A percentile compares a stretch with the other conserved stretches of the same genome.
Conservation (phyloP, 495 filamentous ascomycete genomes). For the Hypoxylon lienhwacheense region DNA sequence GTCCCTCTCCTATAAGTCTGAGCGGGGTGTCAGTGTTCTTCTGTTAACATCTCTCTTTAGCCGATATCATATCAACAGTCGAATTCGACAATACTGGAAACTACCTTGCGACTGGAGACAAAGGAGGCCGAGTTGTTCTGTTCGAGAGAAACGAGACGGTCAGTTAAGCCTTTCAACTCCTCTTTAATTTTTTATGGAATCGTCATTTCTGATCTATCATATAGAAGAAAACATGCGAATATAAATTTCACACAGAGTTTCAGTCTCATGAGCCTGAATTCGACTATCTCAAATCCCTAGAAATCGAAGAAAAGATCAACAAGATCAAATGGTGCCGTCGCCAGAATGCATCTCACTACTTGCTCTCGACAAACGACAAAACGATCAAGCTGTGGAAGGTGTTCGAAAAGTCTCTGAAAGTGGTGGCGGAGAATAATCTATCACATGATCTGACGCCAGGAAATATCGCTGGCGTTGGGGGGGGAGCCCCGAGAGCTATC, state of each 20-base stretch:
- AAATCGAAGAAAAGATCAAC: conserved; percentile 99
- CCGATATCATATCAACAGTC: conserved; percentile 98
- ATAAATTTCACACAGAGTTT: conserved; percentile 99
- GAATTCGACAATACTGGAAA: conserved; percentile 99
- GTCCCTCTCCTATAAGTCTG: neutral
- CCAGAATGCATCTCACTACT: conserved; percentile 97
- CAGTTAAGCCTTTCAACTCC: conserved; percentile 41
- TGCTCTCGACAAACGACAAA: conserved; percentile 98
- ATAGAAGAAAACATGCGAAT: conserved; percentile 99
- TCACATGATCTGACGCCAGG: conserved; percentile 91
- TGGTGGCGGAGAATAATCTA: conserved; percentile 97
- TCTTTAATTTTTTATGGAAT: conserved; percentile 29
- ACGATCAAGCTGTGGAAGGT: conserved; percentile 99
- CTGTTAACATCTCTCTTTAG: conserved; percentile 52
- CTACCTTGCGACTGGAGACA: conserved; percentile 96
- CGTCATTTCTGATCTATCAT: conserved; percentile 24
- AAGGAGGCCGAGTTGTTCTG: conserved; percentile 92
- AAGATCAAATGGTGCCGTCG: conserved; percentile 99
- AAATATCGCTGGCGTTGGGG: conserved; percentile 69
- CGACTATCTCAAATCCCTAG: conserved; percentile 97
- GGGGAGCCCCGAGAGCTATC: conserved; percentile 64
- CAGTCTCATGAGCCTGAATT: conserved; percentile 99
- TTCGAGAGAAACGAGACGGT: conserved; percentile 98
- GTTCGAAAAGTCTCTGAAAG: conserved; percentile 98
- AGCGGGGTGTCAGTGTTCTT: neutral